Conservation (phyloP, 768 basidiomycete species). For the Russula virescens region DNA sequence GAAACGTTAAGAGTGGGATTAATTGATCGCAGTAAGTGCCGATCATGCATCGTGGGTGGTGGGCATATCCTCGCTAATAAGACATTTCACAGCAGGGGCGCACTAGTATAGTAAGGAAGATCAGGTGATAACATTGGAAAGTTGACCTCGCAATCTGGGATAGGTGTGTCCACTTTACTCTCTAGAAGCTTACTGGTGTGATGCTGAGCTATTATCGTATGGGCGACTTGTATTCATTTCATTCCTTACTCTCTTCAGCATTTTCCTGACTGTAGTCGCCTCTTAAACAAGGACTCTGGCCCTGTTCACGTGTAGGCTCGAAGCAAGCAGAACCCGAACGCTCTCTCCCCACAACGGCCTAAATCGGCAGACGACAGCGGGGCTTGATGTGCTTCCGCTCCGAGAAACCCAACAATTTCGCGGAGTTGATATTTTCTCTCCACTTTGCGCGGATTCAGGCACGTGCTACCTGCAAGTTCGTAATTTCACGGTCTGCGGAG, state of each 20-base stretch:
- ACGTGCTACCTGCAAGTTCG: neutral
- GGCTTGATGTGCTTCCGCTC: conserved; percentile 6
- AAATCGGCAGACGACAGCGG: neutral
- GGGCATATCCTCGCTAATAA: neutral
- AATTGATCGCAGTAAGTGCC: neutral
- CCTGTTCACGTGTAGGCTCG: neutral
- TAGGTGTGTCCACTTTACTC: no score
- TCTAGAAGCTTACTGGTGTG: no score
- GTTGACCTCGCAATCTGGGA: no score
- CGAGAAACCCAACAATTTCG: conserved; percentile 9
- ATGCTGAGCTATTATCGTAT: no score
- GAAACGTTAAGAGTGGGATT: neutral
- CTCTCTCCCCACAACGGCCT: neutral
- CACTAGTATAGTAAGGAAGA: neutral
- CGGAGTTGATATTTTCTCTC: conserved; percentile 21
- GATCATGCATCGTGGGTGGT: neutral
- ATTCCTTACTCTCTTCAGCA: no score
- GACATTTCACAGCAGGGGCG: neutral
- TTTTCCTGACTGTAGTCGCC: no score
- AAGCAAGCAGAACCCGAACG: neutral
- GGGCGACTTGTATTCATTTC: no score
- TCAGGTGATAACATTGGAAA: no score
- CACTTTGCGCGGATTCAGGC: neutral
- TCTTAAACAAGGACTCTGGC: no score
- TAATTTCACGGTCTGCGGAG: neutral